These are phyloP conservation scores for Epichloe festucae DNA, from an alignment of 2,329 filamentous ascomycete genomes.

Conservation along the genomic window DNA sequence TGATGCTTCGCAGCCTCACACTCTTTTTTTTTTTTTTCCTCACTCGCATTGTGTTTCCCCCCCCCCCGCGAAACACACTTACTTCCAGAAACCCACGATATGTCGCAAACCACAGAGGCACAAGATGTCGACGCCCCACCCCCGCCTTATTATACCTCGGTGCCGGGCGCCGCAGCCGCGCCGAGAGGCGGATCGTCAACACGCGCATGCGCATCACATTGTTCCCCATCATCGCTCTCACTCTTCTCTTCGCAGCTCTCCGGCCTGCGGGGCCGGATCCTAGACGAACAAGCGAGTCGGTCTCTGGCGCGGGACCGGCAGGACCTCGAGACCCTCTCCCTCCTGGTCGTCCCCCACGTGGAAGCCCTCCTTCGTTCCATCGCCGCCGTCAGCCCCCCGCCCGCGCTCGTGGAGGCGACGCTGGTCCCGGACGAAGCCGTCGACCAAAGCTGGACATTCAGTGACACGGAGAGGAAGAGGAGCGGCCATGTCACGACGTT, in stretches of 20 bases:
- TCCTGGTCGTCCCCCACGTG: conserved; percentile 27
- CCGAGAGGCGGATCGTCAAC: not conserved
- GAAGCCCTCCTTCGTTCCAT: conserved; percentile 28
- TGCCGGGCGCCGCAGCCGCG: not conserved
- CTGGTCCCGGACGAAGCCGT: conserved; percentile 30
- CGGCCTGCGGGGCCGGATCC: conserved; percentile 25
- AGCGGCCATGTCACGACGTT: conserved; percentile 20
- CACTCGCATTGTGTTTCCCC: too few relatives aligned
- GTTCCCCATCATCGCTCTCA: conserved; percentile 14
- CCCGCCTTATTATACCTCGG: conserved; percentile 1
- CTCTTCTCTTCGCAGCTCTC: conserved; percentile 24
- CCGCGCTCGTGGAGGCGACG: conserved; percentile 27
- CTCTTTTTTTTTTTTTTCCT: too few relatives aligned
- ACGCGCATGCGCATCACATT: too few relatives aligned
- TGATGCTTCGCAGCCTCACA: too few relatives aligned
- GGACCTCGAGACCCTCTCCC: conserved; percentile 26
- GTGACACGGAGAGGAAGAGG: conserved; percentile 17
- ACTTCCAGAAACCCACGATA: not conserved
- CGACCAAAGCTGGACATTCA: conserved; percentile 21
- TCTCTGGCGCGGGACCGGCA: conserved; percentile 21
- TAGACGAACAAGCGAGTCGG: conserved; percentile 19
- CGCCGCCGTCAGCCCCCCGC: conserved; percentile 18
- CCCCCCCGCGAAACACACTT: too few relatives aligned
- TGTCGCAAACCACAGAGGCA: not conserved
- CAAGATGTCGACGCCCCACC: not conserved